A percentile compares a stretch with the other conserved stretches of the same genome.
phyloP scores from a whole-genome alignment of 768 basidiomycete genomes.

The Rhodocollybia butyracea region DNA sequence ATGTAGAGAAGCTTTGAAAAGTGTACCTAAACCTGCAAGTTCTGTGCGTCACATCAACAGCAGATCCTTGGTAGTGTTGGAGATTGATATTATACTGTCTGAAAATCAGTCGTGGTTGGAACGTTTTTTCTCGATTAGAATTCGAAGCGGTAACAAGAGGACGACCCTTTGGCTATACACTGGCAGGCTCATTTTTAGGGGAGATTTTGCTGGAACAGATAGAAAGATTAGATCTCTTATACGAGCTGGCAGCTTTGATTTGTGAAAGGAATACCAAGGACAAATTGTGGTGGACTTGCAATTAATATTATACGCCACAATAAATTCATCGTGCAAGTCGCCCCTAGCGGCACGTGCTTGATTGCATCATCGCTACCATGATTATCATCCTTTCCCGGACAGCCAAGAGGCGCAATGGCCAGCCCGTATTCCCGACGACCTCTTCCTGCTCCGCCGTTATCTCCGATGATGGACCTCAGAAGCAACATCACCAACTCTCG shows the following conservation, averaged over 20 bases:
- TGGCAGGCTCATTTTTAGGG: neutral
- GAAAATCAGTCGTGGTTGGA: conserved; percentile 2
- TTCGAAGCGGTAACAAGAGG: neutral
- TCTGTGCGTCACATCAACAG: neutral
- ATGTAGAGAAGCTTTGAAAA: neutral
- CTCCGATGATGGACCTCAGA: conserved; percentile 11
- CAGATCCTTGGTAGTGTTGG: neutral
- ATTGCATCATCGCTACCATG: neutral
- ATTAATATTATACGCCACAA: no score
- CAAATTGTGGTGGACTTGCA: no score
- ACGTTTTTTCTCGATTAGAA: neutral
- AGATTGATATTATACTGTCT: conserved; percentile 1
- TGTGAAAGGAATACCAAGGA: no score
- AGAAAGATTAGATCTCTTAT: neutral
- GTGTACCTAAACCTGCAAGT: neutral
- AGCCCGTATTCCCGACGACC: conserved; percentile 22
- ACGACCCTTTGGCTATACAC: neutral
- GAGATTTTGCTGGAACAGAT: no score
- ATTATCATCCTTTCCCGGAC: conserved; percentile 1
- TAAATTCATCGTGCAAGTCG: no score
- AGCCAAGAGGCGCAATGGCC: neutral
- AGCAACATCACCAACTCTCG: conserved; percentile 11
- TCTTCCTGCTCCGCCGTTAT: conserved; percentile 27
- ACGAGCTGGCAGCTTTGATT: neutral
- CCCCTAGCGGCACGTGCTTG: neutral